Percentiles rank a stretch among this genome's conserved stretches.
phyloP scores from a whole-genome alignment of 768 basidiomycete species.

The Gloeophyllum trabeum region DNA sequence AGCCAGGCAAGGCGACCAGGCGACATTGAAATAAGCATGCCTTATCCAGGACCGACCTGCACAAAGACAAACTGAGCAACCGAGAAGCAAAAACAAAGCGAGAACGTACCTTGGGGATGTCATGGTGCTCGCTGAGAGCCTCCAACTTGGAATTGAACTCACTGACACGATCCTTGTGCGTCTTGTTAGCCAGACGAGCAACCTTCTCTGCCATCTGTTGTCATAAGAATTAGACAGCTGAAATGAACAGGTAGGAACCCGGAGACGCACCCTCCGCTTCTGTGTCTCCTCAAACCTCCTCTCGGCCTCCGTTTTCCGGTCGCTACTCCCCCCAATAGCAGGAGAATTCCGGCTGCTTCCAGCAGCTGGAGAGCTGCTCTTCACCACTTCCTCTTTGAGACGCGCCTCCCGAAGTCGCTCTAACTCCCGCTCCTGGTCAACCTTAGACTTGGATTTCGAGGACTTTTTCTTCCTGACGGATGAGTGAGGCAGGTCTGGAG shows the following conservation, averaged over 20 bases:
- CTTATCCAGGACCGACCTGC: slow-evolving; percentile 83
- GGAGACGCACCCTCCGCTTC: slow-evolving; percentile 54
- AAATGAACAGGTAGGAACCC: slow-evolving; percentile 3
- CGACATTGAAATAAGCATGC: slow-evolving; percentile 12
- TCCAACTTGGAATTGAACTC: slow-evolving; percentile 87
- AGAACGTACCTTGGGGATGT: slow-evolving; percentile 73
- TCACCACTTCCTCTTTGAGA: slow-evolving; percentile 28
- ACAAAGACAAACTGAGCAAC: slow-evolving; percentile 7
- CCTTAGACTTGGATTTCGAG: slow-evolving; percentile 48
- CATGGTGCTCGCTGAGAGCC: slow-evolving; percentile 84
- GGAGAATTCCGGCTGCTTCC: slow-evolving; percentile 56
- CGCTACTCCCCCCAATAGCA: slow-evolving; percentile 31
- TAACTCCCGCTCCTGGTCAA: slow-evolving; percentile 28
- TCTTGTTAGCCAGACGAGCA: slow-evolving; percentile 66
- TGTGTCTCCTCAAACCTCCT: slow-evolving; percentile 83
- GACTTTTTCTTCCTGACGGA: slow-evolving; percentile 71
- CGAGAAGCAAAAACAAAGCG: slow-evolving; percentile 4
- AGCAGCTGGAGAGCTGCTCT: slow-evolving; percentile 28
- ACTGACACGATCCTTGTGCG: slow-evolving; percentile 88
- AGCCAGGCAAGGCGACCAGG: too few species aligned
- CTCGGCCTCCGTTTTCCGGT: slow-evolving; percentile 79
- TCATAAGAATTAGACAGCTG: slow-evolving; percentile 3
- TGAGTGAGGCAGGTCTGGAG: background rate
- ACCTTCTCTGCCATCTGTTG: slow-evolving; percentile 63
- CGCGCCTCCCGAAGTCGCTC: slow-evolving; percentile 36